A percentile compares a stretch with the other conserved stretches of the same genome.
Conservation (phyloP, 202 grass and related monocot genomes). For the Dendrocalamus latiflorus region DNA sequence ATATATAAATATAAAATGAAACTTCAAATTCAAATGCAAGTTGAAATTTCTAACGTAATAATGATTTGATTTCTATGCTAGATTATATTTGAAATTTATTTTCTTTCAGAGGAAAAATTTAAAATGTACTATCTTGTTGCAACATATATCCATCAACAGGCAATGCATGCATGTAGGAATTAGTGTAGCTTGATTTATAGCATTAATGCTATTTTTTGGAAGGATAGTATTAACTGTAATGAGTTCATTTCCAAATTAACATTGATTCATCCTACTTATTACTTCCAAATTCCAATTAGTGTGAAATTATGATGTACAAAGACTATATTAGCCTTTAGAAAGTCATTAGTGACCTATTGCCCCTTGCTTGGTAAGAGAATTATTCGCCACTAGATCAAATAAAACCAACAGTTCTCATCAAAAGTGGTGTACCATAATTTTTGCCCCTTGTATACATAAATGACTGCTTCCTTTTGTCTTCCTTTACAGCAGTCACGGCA, state of each 20-base stretch:
- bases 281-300: background rate
- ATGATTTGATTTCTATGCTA: background rate
- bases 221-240: background rate
- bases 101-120: background rate
- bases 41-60: background rate
- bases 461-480: constrained; percentile 21
- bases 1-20: background rate
- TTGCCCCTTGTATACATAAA: background rate
- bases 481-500: constrained; percentile 28
- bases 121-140: background rate
- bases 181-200: background rate
- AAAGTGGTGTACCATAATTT: background rate
- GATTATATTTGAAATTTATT: background rate
- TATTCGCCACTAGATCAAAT: background rate
- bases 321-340: background rate
- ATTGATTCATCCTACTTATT: background rate
- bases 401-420: background rate
- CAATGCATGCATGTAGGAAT: background rate
- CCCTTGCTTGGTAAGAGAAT: background rate
- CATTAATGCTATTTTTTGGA: background rate
- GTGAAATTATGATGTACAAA: background rate
- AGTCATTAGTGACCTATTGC: background rate
- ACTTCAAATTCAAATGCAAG: background rate
- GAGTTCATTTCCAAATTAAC: background rate
- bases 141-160: background rate